Conservation (phyloP, 139 green algal species). For the Limnomonas spitsbergensis region DNA sequence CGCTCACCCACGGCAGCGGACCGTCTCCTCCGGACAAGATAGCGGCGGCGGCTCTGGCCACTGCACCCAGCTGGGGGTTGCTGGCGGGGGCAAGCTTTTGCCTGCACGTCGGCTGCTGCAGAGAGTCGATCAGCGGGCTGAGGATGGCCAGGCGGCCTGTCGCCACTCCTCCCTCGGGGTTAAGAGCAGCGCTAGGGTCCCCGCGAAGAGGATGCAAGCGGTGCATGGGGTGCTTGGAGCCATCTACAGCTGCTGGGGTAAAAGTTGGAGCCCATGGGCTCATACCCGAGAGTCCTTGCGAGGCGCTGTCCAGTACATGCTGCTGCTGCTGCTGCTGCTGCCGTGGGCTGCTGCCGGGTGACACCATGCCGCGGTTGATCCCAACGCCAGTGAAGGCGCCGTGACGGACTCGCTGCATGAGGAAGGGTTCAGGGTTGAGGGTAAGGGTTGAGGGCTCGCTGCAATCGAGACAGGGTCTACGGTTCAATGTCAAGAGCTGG, state of each 20-base stretch:
- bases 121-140: too few relatives aligned
- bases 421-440: background rate
- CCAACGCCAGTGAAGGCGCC: background rate
- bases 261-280: background rate
- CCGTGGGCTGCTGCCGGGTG: background rate
- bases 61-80: too few relatives aligned
- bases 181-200: background rate
- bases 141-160: background rate
- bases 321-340: background rate
- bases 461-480: too few relatives aligned
- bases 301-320: background rate
- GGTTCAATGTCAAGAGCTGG: too few relatives aligned
- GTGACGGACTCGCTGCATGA: background rate
- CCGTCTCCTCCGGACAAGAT: too few relatives aligned
- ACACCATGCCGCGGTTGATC: background rate
- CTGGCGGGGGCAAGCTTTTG: too few relatives aligned
- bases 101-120: too few relatives aligned
- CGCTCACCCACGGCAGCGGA: too few relatives aligned
- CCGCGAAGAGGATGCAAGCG: background rate
- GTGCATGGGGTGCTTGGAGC: background rate
- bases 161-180: background rate
- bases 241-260: too few relatives aligned
- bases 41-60: too few relatives aligned
- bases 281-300: background rate
- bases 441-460: too few relatives aligned